Conservation (phyloP, 1,284 basidiomycete genomes). For the Heterobasidion annosum region DNA sequence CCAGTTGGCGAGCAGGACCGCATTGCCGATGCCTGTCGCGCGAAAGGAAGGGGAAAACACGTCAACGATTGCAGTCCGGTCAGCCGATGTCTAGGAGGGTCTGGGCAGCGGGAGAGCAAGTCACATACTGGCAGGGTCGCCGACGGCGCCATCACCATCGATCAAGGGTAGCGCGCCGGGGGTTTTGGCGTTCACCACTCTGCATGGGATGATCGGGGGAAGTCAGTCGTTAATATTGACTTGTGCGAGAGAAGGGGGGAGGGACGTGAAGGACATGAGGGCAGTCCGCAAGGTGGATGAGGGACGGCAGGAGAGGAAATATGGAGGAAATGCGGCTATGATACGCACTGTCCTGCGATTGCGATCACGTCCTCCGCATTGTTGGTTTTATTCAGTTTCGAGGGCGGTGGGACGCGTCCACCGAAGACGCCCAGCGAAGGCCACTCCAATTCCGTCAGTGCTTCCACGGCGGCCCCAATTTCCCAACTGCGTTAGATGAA, state of each 20-base stretch:
- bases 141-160: slow-evolving; percentile 44
- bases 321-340: not conserved
- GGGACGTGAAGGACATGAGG: not conserved
- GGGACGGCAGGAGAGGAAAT: not conserved
- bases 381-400: slow-evolving; percentile 12
- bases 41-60: not conserved
- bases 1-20: slow-evolving; percentile 55
- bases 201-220: slow-evolving; percentile 9
- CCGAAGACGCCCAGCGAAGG: slow-evolving; percentile 48
- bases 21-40: slow-evolving; percentile 41
- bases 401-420: slow-evolving; percentile 25
- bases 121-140: slow-evolving; percentile 57
- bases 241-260: no score
- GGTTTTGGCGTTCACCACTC: slow-evolving; percentile 27
- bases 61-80: not conserved
- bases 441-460: slow-evolving; percentile 53
- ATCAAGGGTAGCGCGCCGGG: slow-evolving; percentile 25
- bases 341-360: slow-evolving; percentile 28
- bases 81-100: not conserved
- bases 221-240: not conserved
- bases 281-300: not conserved
- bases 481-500: slow-evolving; percentile 47
- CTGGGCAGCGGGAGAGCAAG: not conserved
- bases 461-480: slow-evolving; percentile 55
- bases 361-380: slow-evolving; percentile 28